Evolutionary conservation across 2,329 filamentous ascomycete species (phyloP).

Genomic region (Chalaropsis ovoidea): DNA sequence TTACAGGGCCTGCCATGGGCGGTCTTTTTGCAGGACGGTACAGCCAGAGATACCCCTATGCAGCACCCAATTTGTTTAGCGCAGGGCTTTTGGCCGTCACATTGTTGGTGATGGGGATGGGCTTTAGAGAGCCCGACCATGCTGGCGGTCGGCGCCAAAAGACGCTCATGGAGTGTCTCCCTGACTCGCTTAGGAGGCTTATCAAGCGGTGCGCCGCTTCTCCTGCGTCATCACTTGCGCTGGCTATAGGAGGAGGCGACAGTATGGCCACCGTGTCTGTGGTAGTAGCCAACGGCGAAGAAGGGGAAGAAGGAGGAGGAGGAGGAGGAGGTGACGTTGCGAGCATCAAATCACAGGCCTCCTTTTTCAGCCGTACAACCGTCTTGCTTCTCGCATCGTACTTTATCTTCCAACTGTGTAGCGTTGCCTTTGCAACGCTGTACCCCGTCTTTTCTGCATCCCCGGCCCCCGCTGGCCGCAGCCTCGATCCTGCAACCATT

Average conservation of each 20-base stretch:
- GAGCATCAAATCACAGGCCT: background rate
- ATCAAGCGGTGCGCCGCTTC: background rate
- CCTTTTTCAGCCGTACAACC: slow-evolving; percentile 66
- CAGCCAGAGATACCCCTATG: slow-evolving; percentile 61
- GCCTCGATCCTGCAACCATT: slow-evolving; percentile 66
- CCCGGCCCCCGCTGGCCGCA: slow-evolving; percentile 62
- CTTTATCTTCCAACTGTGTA: slow-evolving; percentile 84
- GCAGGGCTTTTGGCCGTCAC: slow-evolving; percentile 62
- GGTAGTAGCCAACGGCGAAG: background rate
- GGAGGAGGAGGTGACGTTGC: background rate
- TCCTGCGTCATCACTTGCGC: background rate
- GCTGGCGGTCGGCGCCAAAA: background rate
- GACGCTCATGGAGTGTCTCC: slow-evolving; percentile 6
- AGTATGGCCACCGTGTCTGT: background rate
- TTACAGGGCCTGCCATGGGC: slow-evolving; percentile 85
- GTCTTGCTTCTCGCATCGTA: slow-evolving; percentile 74
- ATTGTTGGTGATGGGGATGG: slow-evolving; percentile 63
- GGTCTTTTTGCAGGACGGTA: slow-evolving; percentile 64
- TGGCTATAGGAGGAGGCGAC: background rate
- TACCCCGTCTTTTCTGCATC: slow-evolving; percentile 88
- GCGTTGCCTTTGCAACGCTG: slow-evolving; percentile 89
- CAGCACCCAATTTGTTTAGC: slow-evolving; percentile 72
- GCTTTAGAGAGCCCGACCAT: slow-evolving; percentile 65
- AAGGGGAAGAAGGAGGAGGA: background rate
- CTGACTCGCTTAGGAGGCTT: background rate